phyloP scores from a whole-genome alignment of 768 basidiomycete species.

The Porpolomopsis calyptriformis region DNA sequence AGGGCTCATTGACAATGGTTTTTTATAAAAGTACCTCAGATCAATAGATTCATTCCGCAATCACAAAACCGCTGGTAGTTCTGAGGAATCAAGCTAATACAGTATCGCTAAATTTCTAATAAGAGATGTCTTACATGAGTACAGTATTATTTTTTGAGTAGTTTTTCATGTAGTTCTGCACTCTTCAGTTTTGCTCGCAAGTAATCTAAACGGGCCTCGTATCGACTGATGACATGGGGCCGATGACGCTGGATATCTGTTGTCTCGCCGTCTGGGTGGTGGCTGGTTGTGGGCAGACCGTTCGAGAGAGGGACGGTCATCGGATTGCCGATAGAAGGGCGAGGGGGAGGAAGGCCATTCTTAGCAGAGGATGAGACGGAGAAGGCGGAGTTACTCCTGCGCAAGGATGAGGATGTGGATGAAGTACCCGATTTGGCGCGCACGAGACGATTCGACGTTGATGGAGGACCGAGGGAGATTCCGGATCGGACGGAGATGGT shows the following conservation, averaged over 20 bases:
- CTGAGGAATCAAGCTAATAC: slow-evolving; percentile 1
- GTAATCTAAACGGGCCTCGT: slow-evolving; percentile 63
- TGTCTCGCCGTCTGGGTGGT: not conserved
- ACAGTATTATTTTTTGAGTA: slow-evolving; percentile 27
- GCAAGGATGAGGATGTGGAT: slow-evolving; percentile 18
- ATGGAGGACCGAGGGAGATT: slow-evolving; percentile 30
- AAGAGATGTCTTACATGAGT: not conserved
- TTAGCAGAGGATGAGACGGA: slow-evolving; percentile 40
- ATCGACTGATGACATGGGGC: slow-evolving; percentile 56
- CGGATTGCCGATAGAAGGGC: not conserved
- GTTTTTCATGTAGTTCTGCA: slow-evolving; percentile 52
- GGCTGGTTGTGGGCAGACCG: not conserved
- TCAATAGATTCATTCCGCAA: not conserved
- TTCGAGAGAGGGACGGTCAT: not conserved
- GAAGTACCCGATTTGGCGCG: slow-evolving; percentile 19
- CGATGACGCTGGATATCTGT: slow-evolving; percentile 24
- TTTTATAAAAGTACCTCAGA: not conserved
- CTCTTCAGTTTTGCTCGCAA: slow-evolving; percentile 65
- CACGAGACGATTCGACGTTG: slow-evolving; percentile 25
- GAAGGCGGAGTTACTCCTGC: slow-evolving; percentile 40
- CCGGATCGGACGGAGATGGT: slow-evolving; percentile 33
- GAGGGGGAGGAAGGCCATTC: not conserved
- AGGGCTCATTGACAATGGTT: not conserved
- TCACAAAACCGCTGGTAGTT: not conserved
- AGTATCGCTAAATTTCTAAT: too few relatives aligned